Conservation (phyloP, 305 asterid genomes). For the Petunia hybrid region DNA sequence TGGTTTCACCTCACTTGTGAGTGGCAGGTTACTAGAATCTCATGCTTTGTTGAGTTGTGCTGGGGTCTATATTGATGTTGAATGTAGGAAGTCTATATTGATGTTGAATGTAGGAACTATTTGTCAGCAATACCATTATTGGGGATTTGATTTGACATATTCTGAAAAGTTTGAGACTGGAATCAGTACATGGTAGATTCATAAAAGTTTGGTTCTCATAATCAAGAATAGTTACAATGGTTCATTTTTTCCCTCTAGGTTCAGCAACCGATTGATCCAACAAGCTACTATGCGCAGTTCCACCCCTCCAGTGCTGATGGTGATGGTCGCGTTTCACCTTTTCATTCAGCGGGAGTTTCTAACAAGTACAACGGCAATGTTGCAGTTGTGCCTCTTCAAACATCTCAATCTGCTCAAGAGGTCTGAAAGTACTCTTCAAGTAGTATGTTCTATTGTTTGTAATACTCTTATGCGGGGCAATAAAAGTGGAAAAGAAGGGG, state of each 20-base stretch:
- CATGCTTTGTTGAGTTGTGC: constrained; percentile 4
- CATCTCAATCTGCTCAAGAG: constrained; percentile 85
- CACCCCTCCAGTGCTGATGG: constrained; percentile 70
- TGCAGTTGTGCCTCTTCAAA: constrained; percentile 65
- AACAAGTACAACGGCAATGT: constrained; percentile 73
- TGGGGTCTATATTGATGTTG: constrained; percentile 26
- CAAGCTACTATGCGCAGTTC: constrained; percentile 77
- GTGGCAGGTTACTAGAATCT: constrained; percentile 21
- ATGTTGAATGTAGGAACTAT: constrained; percentile 26
- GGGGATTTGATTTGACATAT: constrained; percentile 18
- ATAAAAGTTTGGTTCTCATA: constrained; percentile 18
- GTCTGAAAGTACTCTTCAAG: constrained; percentile 46
- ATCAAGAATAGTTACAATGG: constrained; percentile 12
- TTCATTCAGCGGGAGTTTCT: constrained; percentile 65
- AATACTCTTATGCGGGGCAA: constrained; percentile 20
- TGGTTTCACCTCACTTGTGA: constrained; percentile 11
- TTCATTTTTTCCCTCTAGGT: constrained; percentile 54
- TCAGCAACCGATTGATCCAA: constrained; percentile 84
- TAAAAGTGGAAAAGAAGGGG: background rate
- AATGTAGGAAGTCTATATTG: constrained; percentile 23
- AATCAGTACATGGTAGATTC: background rate
- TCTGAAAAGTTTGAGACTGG: constrained; percentile 15
- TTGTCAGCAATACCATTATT: background rate
- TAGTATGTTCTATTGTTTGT: constrained; percentile 11
- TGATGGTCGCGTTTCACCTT: constrained; percentile 87